A percentile compares a stretch with the other conserved stretches of the same genome.
These are phyloP conservation scores for Penicillium psychrofluorescens DNA, from an alignment of 495 filamentous ascomycete species.

Conservation along the genomic window DNA sequence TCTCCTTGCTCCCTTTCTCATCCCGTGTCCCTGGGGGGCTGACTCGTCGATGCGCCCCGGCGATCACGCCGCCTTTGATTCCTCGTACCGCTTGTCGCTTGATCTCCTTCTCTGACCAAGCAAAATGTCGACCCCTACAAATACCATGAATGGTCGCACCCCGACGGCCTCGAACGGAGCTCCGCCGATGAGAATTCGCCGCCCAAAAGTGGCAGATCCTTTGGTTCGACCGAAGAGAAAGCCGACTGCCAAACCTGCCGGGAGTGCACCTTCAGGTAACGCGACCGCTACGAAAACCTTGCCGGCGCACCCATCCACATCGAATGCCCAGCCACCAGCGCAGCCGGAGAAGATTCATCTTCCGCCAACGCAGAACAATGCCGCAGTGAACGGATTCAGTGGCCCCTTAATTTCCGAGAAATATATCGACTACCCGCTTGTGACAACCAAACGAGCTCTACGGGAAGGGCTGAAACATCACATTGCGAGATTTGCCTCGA, in stretches of 20 bases:
- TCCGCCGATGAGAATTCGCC: conserved; percentile 33
- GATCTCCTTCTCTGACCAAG: conserved; percentile 1
- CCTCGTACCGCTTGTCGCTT: neutral
- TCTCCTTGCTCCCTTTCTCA: too few relatives aligned
- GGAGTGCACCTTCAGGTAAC: conserved; percentile 7
- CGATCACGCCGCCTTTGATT: neutral
- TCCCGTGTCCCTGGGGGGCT: too few relatives aligned
- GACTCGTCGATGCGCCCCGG: too few relatives aligned
- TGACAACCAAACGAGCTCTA: conserved; percentile 72
- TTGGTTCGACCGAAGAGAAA: conserved; percentile 58
- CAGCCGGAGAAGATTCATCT: conserved; percentile 9
- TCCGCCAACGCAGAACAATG: conserved; percentile 20
- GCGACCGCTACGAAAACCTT: conserved; percentile 16
- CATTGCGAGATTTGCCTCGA: conserved; percentile 66
- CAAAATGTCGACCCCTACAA: conserved; percentile 32
- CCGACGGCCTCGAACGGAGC: conserved; percentile 27
- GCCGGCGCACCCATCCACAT: conserved; percentile 14
- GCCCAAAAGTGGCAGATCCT: conserved; percentile 55
- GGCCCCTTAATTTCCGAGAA: conserved; percentile 41
- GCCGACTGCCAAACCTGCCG: conserved; percentile 21
- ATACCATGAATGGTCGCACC: conserved; percentile 21
- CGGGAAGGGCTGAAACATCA: conserved; percentile 79
- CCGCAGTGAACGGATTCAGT: conserved; percentile 54
- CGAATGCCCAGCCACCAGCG: conserved; percentile 2
- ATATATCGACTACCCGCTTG: conserved; percentile 61